These are phyloP conservation scores for Fonsecaea multimorphosa DNA, from an alignment of 2,329 filamentous ascomycete genomes.

Conservation along the genomic window DNA sequence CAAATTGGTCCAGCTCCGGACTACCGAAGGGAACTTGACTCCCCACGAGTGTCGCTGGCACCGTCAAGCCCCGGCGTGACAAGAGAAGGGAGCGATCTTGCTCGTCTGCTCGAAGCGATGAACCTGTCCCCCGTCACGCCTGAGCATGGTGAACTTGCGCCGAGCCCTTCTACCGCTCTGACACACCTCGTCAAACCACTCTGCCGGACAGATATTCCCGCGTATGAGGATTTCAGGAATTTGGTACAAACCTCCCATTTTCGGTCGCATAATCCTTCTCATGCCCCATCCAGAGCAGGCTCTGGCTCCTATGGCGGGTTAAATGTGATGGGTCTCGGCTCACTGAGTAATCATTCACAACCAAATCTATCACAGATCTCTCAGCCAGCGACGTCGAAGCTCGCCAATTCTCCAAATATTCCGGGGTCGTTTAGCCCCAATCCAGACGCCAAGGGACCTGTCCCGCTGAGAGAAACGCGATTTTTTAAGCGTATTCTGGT, in stretches of 20 bases:
- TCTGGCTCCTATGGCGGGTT: conserved; percentile 73
- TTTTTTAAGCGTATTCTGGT: conserved; percentile 90
- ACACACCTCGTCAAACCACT: conserved; percentile 82
- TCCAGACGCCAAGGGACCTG: conserved; percentile 43
- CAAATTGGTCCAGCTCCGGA: conserved; percentile 67
- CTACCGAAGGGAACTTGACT: conserved; percentile 72
- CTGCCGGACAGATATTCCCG: conserved; percentile 77
- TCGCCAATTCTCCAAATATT: conserved; percentile 61
- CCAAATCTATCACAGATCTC: conserved; percentile 64
- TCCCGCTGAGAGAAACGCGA: conserved; percentile 80
- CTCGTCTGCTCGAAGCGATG: conserved; percentile 66
- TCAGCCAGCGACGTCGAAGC: conserved; percentile 65
- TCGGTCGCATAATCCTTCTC: conserved; percentile 39
- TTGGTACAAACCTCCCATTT: conserved; percentile 70
- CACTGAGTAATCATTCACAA: conserved; percentile 45
- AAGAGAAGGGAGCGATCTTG: conserved; percentile 61
- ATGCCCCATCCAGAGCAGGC: conserved; percentile 66
- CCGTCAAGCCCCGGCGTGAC: conserved; percentile 77
- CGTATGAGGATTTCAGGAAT: conserved; percentile 84
- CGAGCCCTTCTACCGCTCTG: conserved; percentile 73
- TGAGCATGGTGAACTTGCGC: conserved; percentile 60
- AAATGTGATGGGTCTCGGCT: conserved; percentile 62
- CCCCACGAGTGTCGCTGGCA: conserved; percentile 68
- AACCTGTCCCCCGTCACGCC: conserved; percentile 58
- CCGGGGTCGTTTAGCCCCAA: conserved; percentile 51